These are phyloP conservation scores for Metschnikowia vanudenii DNA, from an alignment of 805 yeast species.

Conservation along the genomic window DNA sequence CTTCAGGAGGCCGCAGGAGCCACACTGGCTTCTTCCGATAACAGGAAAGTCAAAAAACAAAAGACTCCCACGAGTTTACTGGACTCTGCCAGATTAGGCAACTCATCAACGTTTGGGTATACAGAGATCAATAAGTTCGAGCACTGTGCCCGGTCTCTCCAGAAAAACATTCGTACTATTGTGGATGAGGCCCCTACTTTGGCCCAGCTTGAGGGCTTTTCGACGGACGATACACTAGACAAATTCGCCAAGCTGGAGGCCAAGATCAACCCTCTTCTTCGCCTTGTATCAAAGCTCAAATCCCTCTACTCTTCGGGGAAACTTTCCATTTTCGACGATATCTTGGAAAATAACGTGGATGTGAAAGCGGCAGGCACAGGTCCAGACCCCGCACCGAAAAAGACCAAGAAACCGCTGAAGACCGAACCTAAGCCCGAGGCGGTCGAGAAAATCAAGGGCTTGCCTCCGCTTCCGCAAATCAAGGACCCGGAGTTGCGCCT, in stretches of 20 bases:
- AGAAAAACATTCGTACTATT: conserved; percentile 38
- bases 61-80: conserved; percentile 4
- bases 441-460: neutral
- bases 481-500: conserved; percentile 55
- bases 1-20: conserved; percentile 5
- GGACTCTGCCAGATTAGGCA: conserved; percentile 2
- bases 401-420: neutral
- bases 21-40: neutral
- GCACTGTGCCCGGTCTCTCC: conserved; percentile 39
- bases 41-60: conserved; percentile 2
- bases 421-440: neutral
- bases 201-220: conserved; percentile 36
- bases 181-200: conserved; percentile 56
- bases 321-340: conserved; percentile 55
- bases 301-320: conserved; percentile 48
- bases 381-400: neutral
- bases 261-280: conserved; percentile 51
- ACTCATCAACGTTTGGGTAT: conserved; percentile 24
- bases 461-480: conserved; percentile 74
- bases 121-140: conserved; percentile 41
- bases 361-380: neutral
- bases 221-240: conserved; percentile 33
- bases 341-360: conserved; percentile 36
- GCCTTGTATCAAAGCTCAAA: conserved; percentile 60
- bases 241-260: conserved; percentile 50